Percentiles rank a stretch among this genome's conserved stretches.
These are phyloP conservation scores for Chlorella sp. DNA, from an alignment of 139 green algal species.

Conservation along the genomic window DNA sequence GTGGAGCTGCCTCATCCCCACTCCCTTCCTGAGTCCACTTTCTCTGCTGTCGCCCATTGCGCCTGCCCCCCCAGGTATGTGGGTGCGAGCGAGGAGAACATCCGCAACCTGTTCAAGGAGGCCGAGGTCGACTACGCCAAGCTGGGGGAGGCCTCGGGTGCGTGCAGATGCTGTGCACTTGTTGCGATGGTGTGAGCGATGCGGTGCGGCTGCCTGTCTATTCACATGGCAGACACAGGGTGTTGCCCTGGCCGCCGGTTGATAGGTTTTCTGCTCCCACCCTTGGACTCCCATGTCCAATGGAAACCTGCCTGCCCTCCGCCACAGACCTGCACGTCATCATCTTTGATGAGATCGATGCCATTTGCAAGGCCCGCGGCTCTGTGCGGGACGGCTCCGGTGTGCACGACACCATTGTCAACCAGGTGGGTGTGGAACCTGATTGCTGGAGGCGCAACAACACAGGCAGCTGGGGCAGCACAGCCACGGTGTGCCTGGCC, in stretches of 20 bases:
- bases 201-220: no score
- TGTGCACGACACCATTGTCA: constrained; percentile 98
- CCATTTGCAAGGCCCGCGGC: constrained; percentile 92
- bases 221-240: no score
- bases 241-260: no score
- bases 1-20: no score
- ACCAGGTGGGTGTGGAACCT: background rate
- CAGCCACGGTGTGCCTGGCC: no score
- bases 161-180: background rate
- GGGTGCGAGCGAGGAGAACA: constrained; percentile 96
- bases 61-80: constrained; percentile 92
- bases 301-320: background rate
- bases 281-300: no score
- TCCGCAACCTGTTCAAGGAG: constrained; percentile 96
- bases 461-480: no score
- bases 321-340: constrained; percentile 95
- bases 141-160: constrained; percentile 67
- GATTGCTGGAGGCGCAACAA: no score
- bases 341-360: constrained; percentile 99
- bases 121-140: constrained; percentile 87
- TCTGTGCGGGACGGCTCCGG: constrained; percentile 71
- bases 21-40: no score
- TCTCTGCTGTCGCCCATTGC: no score
- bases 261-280: no score
- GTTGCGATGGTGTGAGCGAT: no score